phyloP scores from a whole-genome alignment of 257 asterid species.

The Nicotiana benthamiana region DNA sequence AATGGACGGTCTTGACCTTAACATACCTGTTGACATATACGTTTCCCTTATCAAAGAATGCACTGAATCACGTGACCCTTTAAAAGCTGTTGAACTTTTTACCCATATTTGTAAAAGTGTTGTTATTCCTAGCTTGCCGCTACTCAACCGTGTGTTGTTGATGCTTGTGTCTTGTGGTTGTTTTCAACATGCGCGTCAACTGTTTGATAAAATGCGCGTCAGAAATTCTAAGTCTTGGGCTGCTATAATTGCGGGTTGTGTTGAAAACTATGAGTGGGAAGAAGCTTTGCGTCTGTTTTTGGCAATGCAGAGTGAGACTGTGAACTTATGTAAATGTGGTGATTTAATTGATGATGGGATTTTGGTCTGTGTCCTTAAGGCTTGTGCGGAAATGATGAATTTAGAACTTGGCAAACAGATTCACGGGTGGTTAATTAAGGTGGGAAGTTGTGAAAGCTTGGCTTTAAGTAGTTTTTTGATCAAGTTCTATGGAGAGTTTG shows the following conservation, averaged over 20 bases:
- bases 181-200: constrained; percentile 30
- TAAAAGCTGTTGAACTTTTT: constrained; percentile 39
- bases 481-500: constrained; percentile 54
- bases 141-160: constrained; percentile 38
- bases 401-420: constrained; percentile 58
- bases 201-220: constrained; percentile 54
- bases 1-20: constrained; percentile 52
- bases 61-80: constrained; percentile 36
- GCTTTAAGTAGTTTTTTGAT: constrained; percentile 57
- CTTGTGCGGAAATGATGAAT: constrained; percentile 35
- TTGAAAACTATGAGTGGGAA: constrained; percentile 31
- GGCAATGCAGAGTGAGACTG: constrained; percentile 28
- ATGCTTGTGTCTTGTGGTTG: constrained; percentile 41
- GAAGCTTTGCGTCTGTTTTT: constrained; percentile 38
- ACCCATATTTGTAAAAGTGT: constrained; percentile 34
- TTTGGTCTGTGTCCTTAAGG: constrained; percentile 49
- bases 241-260: constrained; percentile 45
- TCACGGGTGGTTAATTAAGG: constrained; percentile 59
- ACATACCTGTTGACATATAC: constrained; percentile 41
- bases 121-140: constrained; percentile 21
- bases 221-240: constrained; percentile 67
- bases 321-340: constrained; percentile 15
- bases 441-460: constrained; percentile 36
- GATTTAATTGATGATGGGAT: constrained; percentile 37
- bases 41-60: constrained; percentile 60